These are phyloP conservation scores for Cokeromyces recurvatus DNA, from an alignment of 371 early-diverging fungal species.

Conservation along the genomic window DNA sequence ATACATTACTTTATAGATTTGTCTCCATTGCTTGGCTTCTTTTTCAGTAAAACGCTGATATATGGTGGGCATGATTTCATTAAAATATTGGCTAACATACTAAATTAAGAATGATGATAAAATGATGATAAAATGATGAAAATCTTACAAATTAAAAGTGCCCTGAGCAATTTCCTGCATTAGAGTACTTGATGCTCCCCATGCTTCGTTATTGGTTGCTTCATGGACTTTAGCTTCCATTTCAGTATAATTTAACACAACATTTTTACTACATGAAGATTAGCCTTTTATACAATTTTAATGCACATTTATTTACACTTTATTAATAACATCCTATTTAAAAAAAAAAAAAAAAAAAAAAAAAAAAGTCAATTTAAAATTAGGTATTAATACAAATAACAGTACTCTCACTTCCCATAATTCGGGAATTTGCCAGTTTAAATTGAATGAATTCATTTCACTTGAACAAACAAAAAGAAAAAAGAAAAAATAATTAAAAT, in stretches of 20 bases:
- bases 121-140: too few species aligned
- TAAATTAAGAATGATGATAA: background rate
- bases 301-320: constrained; percentile 41
- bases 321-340: constrained; percentile 59
- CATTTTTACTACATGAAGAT: constrained; percentile 62
- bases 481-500: too few species aligned
- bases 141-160: constrained; percentile 73
- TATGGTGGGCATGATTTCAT: constrained; percentile 91
- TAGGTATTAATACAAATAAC: background rate
- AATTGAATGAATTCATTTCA: too few species aligned
- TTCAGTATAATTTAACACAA: constrained; percentile 81
- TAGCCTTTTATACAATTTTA: too few species aligned
- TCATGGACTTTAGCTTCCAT: constrained; percentile 87
- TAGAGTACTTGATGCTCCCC: constrained; percentile 92
- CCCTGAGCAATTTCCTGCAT: constrained; percentile 89
- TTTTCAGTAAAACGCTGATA: constrained; percentile 84
- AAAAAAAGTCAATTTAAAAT: too few species aligned
- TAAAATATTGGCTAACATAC: constrained; percentile 70
- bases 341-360: background rate
- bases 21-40: constrained; percentile 84
- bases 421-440: constrained; percentile 38
- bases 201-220: constrained; percentile 80
- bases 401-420: constrained; percentile 51
- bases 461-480: too few species aligned
- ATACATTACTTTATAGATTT: constrained; percentile 92